Evolutionary conservation across 2,329 filamentous ascomycete species (phyloP).

Genomic region (Neofusicoccum sp.): DNA sequence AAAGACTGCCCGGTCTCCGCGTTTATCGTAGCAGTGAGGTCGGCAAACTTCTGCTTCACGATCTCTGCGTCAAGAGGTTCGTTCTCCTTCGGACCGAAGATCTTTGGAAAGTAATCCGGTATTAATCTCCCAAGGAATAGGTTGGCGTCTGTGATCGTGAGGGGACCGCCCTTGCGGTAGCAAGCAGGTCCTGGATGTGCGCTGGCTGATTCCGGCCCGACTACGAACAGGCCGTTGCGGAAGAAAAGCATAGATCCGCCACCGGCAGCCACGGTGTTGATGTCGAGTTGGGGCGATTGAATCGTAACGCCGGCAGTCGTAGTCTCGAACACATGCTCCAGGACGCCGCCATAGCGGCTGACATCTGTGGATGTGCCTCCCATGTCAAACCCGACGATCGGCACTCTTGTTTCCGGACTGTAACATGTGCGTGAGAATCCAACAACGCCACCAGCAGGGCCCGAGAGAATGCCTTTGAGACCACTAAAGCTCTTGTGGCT

Average conservation of each 20-base stretch:
- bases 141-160: constrained; percentile 85
- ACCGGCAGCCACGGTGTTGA: constrained; percentile 91
- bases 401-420: constrained; percentile 74
- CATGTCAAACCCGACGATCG: constrained; percentile 96
- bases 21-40: constrained; percentile 46
- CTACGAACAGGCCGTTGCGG: constrained; percentile 84
- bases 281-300: constrained; percentile 87
- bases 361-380: constrained; percentile 91
- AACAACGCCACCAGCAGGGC: constrained; percentile 89
- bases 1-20: constrained; percentile 29
- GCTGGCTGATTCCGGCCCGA: constrained; percentile 84
- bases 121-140: constrained; percentile 62
- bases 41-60: constrained; percentile 39
- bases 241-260: constrained; percentile 84
- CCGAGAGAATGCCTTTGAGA: constrained; percentile 79
- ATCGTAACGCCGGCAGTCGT: constrained; percentile 91
- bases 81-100: constrained; percentile 34
- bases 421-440: constrained; percentile 93
- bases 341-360: constrained; percentile 77
- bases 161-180: constrained; percentile 82
- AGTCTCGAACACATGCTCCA: constrained; percentile 92
- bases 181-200: constrained; percentile 88
- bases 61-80: constrained; percentile 43
- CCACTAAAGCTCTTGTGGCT: constrained; percentile 67
- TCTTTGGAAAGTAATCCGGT: constrained; percentile 33